Evolutionary conservation across 2,329 filamentous ascomycete genomes (phyloP), one percentile per base, ranked within the genome.

Genomic region (Apiospora aurea): DNA sequence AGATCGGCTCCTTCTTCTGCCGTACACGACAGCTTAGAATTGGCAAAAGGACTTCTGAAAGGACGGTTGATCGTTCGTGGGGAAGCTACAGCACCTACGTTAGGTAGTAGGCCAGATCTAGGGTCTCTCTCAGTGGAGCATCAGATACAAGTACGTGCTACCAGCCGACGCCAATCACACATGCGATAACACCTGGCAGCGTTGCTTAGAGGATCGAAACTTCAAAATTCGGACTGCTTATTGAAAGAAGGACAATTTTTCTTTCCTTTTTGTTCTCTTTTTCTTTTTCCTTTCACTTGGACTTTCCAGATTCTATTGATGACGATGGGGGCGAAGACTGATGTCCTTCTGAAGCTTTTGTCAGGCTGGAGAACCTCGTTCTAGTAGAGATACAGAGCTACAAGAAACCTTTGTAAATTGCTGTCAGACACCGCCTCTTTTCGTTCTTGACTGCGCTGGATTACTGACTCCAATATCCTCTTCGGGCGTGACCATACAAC

Each of bases 351-450:
- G 46, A n/a, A n/a, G n/a, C 46, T 51, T 10, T 34, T 34, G 53
- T 21, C 53, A 18, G 51, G 26, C 4, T 4, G 16, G 13, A 29
- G 26, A 24, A 24, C 24, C 13, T 53, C 13, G 51, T 26, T 34
- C 13, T n/a, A 41, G 29, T n/a, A 34, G 16, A 41, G 34, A 64
- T 64, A 41, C 29, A 41, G 3, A 41, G 16, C 29, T 24, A 21
- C 29, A 18, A 2, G 18, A 41, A n/a, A 64, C 34, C 57, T 64
- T 38, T 41, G 57, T 38, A 14, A 41, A 64, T 14, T 64, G 57
- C 57, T 41, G 34, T 14, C 34, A 64, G 57, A 41, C 57, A 64
- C 57, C 57, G 57, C 57, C 57, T 64, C 57, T 6, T 2, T 64
- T 64, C 41, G 21, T 64, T 64, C 29, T 10, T 64, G 57, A 6